phyloP scores from a whole-genome alignment of 768 basidiomycete genomes.

The Lactarius psammicola region DNA sequence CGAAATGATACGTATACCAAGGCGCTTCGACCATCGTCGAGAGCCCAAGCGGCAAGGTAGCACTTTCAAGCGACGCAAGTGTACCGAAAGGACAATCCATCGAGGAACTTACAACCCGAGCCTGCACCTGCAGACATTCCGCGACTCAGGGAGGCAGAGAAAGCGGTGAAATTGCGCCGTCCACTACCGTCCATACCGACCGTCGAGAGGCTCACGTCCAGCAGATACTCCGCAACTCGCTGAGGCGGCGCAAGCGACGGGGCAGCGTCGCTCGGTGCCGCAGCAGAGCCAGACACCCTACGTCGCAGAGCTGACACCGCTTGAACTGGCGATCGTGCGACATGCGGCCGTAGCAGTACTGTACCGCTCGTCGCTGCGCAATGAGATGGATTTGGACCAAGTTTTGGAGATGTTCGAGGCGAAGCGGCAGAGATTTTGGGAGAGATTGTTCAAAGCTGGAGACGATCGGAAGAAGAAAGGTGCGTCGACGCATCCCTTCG shows the following conservation, averaged over 20 bases:
- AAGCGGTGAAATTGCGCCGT: not conserved
- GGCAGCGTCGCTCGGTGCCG: constrained; percentile 81
- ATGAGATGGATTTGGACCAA: constrained; percentile 88
- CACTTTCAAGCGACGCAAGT: constrained; percentile 63
- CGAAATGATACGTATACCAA: constrained; percentile 86
- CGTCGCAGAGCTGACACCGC: constrained; percentile 76
- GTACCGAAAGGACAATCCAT: constrained; percentile 38
- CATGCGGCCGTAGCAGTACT: constrained; percentile 84
- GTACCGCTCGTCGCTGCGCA: constrained; percentile 71
- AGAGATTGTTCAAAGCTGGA: constrained; percentile 80
- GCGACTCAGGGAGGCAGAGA: not conserved
- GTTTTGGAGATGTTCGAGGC: constrained; percentile 87
- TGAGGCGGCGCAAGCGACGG: constrained; percentile 88
- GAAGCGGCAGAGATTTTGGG: constrained; percentile 95
- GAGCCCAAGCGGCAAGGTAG: constrained; percentile 85
- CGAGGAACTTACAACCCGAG: constrained; percentile 11
- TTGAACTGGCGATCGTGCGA: constrained; percentile 89
- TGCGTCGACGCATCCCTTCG: constrained; percentile 33
- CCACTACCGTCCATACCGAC: constrained; percentile 27
- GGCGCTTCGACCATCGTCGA: constrained; percentile 94
- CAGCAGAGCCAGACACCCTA: constrained; percentile 72
- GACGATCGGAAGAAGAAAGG: constrained; percentile 91
- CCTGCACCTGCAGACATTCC: not conserved
- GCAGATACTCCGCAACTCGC: constrained; percentile 92
- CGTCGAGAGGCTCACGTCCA: constrained; percentile 80